Base-by-base conservation (phyloP, 148 eudicot genomes). In the Chenopodium berlandieri region DNA sequence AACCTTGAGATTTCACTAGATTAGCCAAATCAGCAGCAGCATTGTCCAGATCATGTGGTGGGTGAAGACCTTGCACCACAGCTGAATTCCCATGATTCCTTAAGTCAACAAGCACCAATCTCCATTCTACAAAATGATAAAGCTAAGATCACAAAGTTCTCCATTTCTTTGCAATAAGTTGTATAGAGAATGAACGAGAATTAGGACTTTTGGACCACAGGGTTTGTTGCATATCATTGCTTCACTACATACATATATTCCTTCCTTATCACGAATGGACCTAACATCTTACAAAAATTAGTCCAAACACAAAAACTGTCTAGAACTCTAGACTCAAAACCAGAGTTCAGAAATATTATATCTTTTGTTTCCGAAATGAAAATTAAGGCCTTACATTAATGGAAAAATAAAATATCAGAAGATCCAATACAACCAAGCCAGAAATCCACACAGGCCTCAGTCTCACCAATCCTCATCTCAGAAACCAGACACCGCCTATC, bases 1-100 rank as follows among this genome's bases (percentile, higher is more conserved):
- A 96, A 78, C 93, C 94, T 69, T 90, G 88, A 14, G 90, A 78
- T 44, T 87, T 90, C 48, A 96, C 89, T 89, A 94, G 82, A 82
- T 92, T 82, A 20, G 97, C 97, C 87, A 96, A 82, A 92, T 96
- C 99, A 20, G 88, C 89, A 3, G 99, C 98, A 83, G 98, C 95
- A 90, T 88, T 96, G 27, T 76, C 90, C 84, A 96, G 81, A 79
- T 92, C 81, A 84, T 96, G 98, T 0, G 98, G 99, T 52, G 92
- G 91, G 68, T n/a, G 32, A 81, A 94, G 80, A 23, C 86, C 87
- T 73, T 88, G 83, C 37, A 94, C 27, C 76, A 85, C 95, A 85
- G 98, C 92, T 4, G 99, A 96, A 25, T 80, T 84, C 37, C 99
- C 99, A 67, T 96, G 99, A 77, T 96, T 94, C 86, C 98, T 89